phyloP scores from a whole-genome alignment of 805 yeast genomes.

The Metschnikowia lunata region DNA sequence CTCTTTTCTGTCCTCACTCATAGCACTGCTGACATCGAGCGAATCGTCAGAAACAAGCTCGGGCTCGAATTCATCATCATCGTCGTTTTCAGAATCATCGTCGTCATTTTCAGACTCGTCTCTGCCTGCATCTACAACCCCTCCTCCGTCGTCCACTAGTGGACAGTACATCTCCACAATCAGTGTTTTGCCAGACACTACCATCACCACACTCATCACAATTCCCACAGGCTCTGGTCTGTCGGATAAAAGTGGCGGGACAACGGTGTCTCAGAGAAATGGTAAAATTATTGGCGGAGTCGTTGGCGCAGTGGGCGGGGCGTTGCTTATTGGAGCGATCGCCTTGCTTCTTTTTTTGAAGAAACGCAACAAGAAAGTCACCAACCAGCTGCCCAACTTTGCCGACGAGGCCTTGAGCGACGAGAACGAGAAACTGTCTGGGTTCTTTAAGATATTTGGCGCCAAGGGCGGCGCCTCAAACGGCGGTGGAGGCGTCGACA shows the following conservation, averaged over 20 bases:
- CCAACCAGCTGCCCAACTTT: slow-evolving; percentile 43
- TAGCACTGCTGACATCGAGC: background rate
- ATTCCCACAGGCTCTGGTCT: slow-evolving; percentile 31
- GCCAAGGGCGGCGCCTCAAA: slow-evolving; percentile 16
- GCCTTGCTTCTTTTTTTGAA: slow-evolving; percentile 35
- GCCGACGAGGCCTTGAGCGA: slow-evolving; percentile 27
- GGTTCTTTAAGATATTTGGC: slow-evolving; percentile 31
- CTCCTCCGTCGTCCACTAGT: slow-evolving; percentile 7
- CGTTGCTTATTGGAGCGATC: slow-evolving; percentile 35
- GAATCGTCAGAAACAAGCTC: background rate
- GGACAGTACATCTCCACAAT: slow-evolving; percentile 17
- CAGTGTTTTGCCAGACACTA: slow-evolving; percentile 27
- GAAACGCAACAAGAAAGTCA: slow-evolving; percentile 26
- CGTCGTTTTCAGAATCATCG: background rate
- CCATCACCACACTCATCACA: slow-evolving; percentile 38
- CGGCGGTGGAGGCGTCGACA: slow-evolving; percentile 19
- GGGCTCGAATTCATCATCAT: background rate
- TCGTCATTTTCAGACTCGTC: background rate
- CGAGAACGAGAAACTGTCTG: slow-evolving; percentile 18
- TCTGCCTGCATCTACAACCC: slow-evolving; percentile 1
- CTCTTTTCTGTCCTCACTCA: background rate
- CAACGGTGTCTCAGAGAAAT: slow-evolving; percentile 8
- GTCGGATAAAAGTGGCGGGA: slow-evolving; percentile 4
- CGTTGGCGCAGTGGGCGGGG: slow-evolving; percentile 46
- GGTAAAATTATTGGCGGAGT: slow-evolving; percentile 41